Evolutionary conservation across 2,329 filamentous ascomycete species (phyloP).

Genomic region (Epicoccum nigrum): DNA sequence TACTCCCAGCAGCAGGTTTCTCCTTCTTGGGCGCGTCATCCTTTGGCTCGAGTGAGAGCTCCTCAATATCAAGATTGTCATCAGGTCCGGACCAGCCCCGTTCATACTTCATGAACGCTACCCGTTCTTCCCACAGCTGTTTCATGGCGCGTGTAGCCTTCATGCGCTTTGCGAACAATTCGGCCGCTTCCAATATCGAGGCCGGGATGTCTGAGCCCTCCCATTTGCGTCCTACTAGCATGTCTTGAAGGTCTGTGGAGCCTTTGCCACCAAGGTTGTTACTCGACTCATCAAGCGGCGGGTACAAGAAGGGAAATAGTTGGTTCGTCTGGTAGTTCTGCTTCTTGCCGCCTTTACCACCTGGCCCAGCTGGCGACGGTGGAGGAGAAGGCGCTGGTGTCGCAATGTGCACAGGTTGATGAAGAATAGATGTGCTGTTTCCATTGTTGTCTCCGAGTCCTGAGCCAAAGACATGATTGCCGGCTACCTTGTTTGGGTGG

Average conservation of each 20-base stretch:
- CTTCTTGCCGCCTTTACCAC: slow-evolving; percentile 94
- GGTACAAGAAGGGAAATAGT: slow-evolving; percentile 97
- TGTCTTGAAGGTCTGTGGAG: slow-evolving; percentile 76
- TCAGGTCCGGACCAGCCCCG: slow-evolving; percentile 76
- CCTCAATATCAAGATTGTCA: slow-evolving; percentile 54
- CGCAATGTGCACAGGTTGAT: slow-evolving; percentile 98
- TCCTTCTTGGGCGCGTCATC: slow-evolving; percentile 44
- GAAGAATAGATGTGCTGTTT: slow-evolving; percentile 74
- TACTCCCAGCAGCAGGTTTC: slow-evolving; percentile 54
- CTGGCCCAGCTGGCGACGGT: slow-evolving; percentile 80
- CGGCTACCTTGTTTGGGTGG: slow-evolving; percentile 62
- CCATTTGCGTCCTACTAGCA: slow-evolving; percentile 83
- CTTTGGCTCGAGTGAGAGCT: slow-evolving; percentile 46
- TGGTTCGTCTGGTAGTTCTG: slow-evolving; percentile 99
- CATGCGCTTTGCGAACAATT: slow-evolving; percentile 87
- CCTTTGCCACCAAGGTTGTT: slow-evolving; percentile 92
- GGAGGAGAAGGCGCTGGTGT: slow-evolving; percentile 95
- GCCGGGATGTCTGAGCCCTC: slow-evolving; percentile 92
- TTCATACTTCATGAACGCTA: slow-evolving; percentile 89
- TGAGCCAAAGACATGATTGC: slow-evolving; percentile 59
- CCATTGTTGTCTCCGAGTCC: slow-evolving; percentile 55
- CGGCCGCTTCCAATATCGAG: slow-evolving; percentile 92
- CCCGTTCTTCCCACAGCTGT: slow-evolving; percentile 93
- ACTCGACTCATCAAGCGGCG: slow-evolving; percentile 85
- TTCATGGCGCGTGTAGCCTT: slow-evolving; percentile 89